Conservation (phyloP, 176 grass and related monocot species). For the Zoysia pacifica region DNA sequence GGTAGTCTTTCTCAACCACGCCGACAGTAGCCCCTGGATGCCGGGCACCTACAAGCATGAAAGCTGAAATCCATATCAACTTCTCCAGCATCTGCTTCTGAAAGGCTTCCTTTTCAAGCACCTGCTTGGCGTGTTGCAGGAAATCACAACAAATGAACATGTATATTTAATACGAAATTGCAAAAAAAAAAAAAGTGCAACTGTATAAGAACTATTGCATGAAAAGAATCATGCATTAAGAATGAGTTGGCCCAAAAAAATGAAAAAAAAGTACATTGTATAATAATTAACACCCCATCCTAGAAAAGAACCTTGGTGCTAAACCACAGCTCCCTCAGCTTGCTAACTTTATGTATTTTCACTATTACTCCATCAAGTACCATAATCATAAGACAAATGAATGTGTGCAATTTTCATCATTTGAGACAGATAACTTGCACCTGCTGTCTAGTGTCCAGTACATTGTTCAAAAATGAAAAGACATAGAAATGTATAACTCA, state of each 20-base stretch:
- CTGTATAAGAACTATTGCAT: background rate
- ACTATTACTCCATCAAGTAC: background rate
- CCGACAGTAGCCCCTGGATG: conserved; percentile 87
- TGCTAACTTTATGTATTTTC: background rate
- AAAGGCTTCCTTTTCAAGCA: conserved; percentile 85
- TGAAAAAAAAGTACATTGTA: background rate
- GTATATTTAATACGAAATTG: background rate
- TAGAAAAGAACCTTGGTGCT: background rate
- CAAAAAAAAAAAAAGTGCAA: background rate
- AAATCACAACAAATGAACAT: conserved; percentile 7
- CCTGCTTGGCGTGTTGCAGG: conserved; percentile 41
- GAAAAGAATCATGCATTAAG: background rate
- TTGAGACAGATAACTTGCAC: background rate
- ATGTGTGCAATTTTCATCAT: background rate
- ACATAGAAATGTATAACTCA: background rate
- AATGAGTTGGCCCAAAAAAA: background rate
- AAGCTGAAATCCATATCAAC: conserved; percentile 94
- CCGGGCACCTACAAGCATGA: conserved; percentile 96
- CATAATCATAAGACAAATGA: background rate
- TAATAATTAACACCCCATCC: background rate
- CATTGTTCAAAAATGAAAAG: background rate
- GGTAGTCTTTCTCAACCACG: conserved; percentile 71
- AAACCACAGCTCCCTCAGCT: background rate
- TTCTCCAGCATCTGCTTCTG: conserved; percentile 98
- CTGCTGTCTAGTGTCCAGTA: background rate